Evolutionary conservation across 306 rosid genomes (phyloP).

Genomic region (Prinsepia uniflora): DNA sequence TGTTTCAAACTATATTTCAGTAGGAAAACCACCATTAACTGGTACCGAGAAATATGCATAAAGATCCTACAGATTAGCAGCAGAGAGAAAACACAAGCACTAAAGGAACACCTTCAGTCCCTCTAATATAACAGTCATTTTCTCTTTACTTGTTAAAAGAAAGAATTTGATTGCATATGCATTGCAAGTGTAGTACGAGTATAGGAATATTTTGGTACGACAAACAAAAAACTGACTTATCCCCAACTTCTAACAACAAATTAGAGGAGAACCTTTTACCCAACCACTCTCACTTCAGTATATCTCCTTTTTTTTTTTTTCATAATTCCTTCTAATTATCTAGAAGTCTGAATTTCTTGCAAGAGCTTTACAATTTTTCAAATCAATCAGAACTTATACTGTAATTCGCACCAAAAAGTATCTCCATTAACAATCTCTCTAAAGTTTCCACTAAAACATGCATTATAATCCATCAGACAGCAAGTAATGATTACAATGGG

Average conservation of each 20-base stretch:
- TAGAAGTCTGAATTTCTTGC: too few species aligned
- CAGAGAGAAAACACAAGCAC: background rate
- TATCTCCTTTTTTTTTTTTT: background rate
- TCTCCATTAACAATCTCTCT: background rate
- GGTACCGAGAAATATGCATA: background rate
- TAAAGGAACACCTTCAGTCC: background rate
- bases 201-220: background rate
- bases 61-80: background rate
- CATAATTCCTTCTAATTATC: background rate
- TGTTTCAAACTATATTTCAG: background rate
- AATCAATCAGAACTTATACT: background rate
- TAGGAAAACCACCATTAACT: constrained; percentile 2
- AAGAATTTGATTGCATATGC: background rate
- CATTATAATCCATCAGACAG: background rate
- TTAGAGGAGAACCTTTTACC: background rate
- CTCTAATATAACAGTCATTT: background rate
- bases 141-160: background rate
- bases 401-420: background rate
- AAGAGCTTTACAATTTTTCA: background rate
- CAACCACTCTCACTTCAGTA: background rate
- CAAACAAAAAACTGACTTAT: background rate
- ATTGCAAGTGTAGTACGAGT: background rate
- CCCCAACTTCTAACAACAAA: background rate
- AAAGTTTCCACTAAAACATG: background rate
- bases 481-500: background rate